phyloP scores from a whole-genome alignment of 768 basidiomycete species.

The Sporobolomyces pararoseus region DNA sequence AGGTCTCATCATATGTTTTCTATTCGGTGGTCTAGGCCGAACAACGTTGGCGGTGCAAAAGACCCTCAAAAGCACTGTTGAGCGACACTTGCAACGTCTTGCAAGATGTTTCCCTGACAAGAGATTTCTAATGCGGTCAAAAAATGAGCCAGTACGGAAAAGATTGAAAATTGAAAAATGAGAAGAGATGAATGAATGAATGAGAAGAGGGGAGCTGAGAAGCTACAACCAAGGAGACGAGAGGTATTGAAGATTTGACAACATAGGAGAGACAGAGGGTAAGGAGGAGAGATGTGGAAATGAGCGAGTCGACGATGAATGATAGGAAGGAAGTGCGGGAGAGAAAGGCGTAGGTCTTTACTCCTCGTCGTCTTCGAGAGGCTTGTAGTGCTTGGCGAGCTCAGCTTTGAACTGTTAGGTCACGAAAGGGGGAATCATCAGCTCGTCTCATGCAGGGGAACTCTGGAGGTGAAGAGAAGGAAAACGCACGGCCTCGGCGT shows the following conservation, averaged over 20 bases:
- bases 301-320: neutral
- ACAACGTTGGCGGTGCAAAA: too few species aligned
- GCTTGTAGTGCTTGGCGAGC: constrained; percentile 42
- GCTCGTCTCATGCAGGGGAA: neutral
- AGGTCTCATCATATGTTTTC: neutral
- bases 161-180: neutral
- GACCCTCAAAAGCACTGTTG: too few species aligned
- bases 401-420: constrained; percentile 41
- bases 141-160: too few species aligned
- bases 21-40: too few species aligned
- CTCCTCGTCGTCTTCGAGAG: constrained; percentile 38
- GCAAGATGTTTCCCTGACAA: too few species aligned
- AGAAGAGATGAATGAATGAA: neutral
- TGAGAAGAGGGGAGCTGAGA: neutral
- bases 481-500: constrained; percentile 56
- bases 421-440: neutral
- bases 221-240: neutral
- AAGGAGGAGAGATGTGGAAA: neutral
- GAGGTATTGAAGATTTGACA: neutral
- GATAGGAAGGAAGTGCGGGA: neutral
- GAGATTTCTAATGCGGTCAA: too few species aligned
- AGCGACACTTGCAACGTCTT: too few species aligned
- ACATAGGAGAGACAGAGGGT: neutral
- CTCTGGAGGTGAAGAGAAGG: neutral
- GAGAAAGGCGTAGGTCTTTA: neutral